Evolutionary conservation across 208 protist species (phyloP).

Genomic region (Acanthamoeba castellanii): DNA sequence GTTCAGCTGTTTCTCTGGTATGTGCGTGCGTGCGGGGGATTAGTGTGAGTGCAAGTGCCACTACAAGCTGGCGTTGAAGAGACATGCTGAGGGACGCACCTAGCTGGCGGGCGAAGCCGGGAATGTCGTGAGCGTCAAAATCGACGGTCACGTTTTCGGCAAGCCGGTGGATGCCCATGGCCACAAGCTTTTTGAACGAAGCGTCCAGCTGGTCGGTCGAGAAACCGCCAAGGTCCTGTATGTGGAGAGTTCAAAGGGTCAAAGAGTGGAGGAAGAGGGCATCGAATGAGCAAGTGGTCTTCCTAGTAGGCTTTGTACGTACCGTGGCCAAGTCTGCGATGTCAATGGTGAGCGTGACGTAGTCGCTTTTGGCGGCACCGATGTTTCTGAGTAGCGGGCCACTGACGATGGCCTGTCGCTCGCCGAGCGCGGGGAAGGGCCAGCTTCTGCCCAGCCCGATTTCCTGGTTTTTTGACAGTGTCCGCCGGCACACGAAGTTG

Average conservation of each 20-base stretch:
- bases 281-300: background rate
- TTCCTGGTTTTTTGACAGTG: too few species aligned
- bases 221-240: conserved; percentile 31
- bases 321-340: conserved; percentile 38
- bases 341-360: conserved; percentile 85
- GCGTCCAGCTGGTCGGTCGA: background rate
- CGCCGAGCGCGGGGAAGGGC: conserved; percentile 90
- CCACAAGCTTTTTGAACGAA: background rate
- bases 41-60: too few species aligned
- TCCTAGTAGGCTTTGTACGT: background rate
- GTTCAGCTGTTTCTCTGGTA: conserved; percentile 35
- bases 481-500: too few species aligned
- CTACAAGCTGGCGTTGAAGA: too few species aligned
- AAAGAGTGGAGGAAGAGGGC: background rate
- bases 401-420: conserved; percentile 92
- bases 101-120: background rate
- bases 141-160: background rate
- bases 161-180: background rate
- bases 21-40: too few species aligned
- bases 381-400: conserved; percentile 89
- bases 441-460: conserved; percentile 93
- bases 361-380: conserved; percentile 87
- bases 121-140: conserved; percentile 15
- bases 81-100: background rate
- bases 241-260: background rate